A percentile compares a stretch with the other conserved stretches of the same genome.
These are phyloP conservation scores for Penicillium dipodomyicola DNA, from an alignment of 495 filamentous ascomycete genomes.

Conservation along the genomic window DNA sequence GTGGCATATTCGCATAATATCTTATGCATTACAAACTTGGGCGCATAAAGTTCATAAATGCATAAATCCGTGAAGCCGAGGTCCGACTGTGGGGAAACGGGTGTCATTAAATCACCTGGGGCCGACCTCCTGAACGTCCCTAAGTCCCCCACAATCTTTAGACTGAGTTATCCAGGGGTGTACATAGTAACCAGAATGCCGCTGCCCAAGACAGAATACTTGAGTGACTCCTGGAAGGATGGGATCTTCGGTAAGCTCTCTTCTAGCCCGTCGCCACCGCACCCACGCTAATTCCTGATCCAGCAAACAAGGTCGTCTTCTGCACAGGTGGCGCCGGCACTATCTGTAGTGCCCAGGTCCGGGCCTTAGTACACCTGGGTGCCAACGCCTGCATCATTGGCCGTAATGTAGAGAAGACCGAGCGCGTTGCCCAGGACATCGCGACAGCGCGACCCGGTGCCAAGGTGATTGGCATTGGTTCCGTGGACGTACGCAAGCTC, in stretches of 20 bases:
- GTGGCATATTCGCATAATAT: no score
- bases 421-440: conserved; percentile 74
- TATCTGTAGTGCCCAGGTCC: conserved; percentile 91
- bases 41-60: not conserved
- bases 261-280: not conserved
- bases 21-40: not conserved
- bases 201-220: conserved; percentile 65
- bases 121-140: not conserved
- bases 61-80: not conserved
- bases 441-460: conserved; percentile 71
- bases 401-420: conserved; percentile 85
- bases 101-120: not conserved
- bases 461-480: conserved; percentile 81
- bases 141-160: not conserved
- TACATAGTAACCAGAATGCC: conserved; percentile 42
- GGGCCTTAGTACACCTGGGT: conserved; percentile 85
- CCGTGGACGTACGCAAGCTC: conserved; percentile 75
- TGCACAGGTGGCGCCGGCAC: conserved; percentile 93
- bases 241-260: conserved; percentile 67
- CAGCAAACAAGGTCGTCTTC: conserved; percentile 87
- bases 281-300: conserved; percentile 9
- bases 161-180: not conserved
- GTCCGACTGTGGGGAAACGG: not conserved
- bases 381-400: conserved; percentile 93
- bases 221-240: conserved; percentile 80